phyloP scores from a whole-genome alignment of 192 early-diverging fungal species.

The Coemansia sp. region DNA sequence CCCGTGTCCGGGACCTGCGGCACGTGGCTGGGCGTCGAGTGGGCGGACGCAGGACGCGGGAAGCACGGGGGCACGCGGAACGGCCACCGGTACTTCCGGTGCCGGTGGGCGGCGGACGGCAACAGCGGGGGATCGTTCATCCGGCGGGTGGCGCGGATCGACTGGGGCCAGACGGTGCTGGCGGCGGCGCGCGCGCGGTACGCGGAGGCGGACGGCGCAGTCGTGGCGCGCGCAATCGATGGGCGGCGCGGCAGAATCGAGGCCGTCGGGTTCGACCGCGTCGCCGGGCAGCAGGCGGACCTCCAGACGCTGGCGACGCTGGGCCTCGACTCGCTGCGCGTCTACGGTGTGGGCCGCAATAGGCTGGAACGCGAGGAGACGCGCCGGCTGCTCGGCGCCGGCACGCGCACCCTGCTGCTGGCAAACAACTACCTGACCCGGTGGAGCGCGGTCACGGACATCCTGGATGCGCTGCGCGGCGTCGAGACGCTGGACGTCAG shows the following conservation, averaged over 20 bases:
- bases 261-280: slow-evolving; percentile 31
- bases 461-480: slow-evolving; percentile 9
- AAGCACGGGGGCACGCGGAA: slow-evolving; percentile 48
- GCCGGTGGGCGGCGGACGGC: too few relatives aligned
- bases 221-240: slow-evolving; percentile 24
- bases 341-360: neutral
- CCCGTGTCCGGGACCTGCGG: slow-evolving; percentile 30
- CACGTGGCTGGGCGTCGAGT: slow-evolving; percentile 56
- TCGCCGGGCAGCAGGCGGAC: slow-evolving; percentile 22
- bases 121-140: slow-evolving; percentile 32
- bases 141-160: slow-evolving; percentile 25
- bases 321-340: slow-evolving; percentile 13
- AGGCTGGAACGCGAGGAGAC: neutral
- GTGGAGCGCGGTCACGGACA: slow-evolving; percentile 18
- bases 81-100: slow-evolving; percentile 36
- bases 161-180: slow-evolving; percentile 34
- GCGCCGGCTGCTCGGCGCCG: slow-evolving; percentile 1
- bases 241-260: slow-evolving; percentile 32
- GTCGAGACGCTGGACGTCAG: slow-evolving; percentile 27
- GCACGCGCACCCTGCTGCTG: slow-evolving; percentile 18
- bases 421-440: slow-evolving; percentile 29
- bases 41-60: slow-evolving; percentile 34
- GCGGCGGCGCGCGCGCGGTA: slow-evolving; percentile 24
- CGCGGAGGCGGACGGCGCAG: neutral
- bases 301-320: slow-evolving; percentile 8